Evolutionary conservation across 83 land plant genomes (phyloP).

Genomic region (Picea engelmannii): DNA sequence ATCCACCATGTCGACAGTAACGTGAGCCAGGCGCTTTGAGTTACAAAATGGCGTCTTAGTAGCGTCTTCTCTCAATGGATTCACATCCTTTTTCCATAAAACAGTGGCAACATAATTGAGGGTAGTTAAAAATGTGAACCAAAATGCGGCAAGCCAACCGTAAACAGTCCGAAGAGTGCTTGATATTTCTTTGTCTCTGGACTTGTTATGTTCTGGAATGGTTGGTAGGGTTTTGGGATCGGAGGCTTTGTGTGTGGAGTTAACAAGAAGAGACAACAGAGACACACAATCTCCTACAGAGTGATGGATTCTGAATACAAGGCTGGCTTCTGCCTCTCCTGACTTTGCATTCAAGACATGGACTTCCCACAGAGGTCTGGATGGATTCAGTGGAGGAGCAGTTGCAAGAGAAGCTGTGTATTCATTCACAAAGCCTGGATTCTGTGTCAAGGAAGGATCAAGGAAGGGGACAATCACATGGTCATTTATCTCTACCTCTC

Average conservation of each 20-base stretch:
- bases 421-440: constrained; percentile 32
- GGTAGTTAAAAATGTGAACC: constrained; percentile 38
- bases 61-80: neutral
- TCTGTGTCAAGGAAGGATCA: neutral
- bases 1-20: constrained; percentile 41
- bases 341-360: no score
- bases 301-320: no score
- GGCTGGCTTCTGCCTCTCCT: no score
- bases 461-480: constrained; percentile 39
- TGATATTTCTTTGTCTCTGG: no score
- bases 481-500: constrained; percentile 35
- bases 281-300: constrained; percentile 76
- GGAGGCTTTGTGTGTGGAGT: constrained; percentile 34
- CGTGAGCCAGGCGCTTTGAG: constrained; percentile 6
- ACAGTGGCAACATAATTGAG: constrained; percentile 24
- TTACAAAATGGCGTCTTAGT: neutral
- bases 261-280: constrained; percentile 63
- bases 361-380: no score
- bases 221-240: constrained; percentile 47
- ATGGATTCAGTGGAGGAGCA: constrained; percentile 26
- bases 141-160: constrained; percentile 15
- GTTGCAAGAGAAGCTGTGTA: constrained; percentile 32
- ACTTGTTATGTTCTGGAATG: constrained; percentile 14
- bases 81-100: constrained; percentile 45
- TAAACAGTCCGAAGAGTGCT: neutral